Conservation (phyloP, 73 alveolate species). For the Paramecium sonneborni region DNA sequence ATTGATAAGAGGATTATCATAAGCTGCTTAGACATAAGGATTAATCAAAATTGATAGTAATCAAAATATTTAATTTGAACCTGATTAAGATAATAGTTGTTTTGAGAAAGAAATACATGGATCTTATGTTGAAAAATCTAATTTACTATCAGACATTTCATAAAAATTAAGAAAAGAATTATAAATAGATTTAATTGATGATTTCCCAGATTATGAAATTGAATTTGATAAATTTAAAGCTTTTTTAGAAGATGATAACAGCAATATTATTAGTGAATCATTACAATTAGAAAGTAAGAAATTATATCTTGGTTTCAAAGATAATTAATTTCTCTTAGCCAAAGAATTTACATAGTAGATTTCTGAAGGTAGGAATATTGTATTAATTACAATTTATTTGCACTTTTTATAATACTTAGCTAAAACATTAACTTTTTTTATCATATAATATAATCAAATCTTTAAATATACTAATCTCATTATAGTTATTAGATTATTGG, state of each 20-base stretch:
- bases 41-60: neutral
- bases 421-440: neutral
- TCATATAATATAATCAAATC: neutral
- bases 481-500: neutral
- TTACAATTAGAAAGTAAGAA: neutral
- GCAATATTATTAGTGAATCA: neutral
- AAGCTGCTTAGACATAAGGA: neutral
- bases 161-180: slow-evolving; percentile 34
- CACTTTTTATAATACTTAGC: neutral
- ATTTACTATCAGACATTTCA: neutral
- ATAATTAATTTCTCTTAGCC: slow-evolving; percentile 2
- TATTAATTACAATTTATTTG: neutral
- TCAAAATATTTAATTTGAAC: neutral
- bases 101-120: neutral
- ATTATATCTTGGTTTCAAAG: slow-evolving; percentile 25
- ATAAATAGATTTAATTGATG: neutral
- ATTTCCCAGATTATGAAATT: slow-evolving; percentile 1
- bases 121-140: neutral
- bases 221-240: neutral
- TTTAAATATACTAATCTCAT: neutral
- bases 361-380: slow-evolving; percentile 7
- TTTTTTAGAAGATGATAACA: slow-evolving; percentile 5
- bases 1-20: neutral
- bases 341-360: neutral
- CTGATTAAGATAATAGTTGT: neutral